Conservation (phyloP, 1,284 basidiomycete species). For the Ceratobasidium sp. region DNA sequence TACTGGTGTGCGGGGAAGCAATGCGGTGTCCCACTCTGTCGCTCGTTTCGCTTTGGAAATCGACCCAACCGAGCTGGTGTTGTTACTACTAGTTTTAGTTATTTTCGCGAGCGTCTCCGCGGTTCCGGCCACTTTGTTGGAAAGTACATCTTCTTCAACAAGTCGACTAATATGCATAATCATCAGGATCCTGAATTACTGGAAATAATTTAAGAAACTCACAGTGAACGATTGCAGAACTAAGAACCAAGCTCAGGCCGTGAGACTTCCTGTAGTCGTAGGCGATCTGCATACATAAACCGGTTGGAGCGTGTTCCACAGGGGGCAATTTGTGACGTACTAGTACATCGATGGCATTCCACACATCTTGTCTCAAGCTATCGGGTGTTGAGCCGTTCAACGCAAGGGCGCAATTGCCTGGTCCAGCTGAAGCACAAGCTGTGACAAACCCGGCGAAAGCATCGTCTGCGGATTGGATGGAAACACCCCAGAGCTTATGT, state of each 20-base stretch:
- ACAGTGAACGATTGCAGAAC: constrained; percentile 22
- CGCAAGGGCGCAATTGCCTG: constrained; percentile 34
- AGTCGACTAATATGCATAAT: constrained; percentile 3
- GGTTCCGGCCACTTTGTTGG: constrained; percentile 24
- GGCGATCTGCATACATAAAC: neutral
- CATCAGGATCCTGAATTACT: too few relatives aligned
- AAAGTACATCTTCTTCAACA: constrained; percentile 25
- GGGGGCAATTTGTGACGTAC: too few relatives aligned
- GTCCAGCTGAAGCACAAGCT: constrained; percentile 34
- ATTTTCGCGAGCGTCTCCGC: neutral
- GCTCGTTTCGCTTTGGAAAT: neutral
- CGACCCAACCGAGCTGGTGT: neutral
- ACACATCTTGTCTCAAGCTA: neutral
- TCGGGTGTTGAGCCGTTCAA: neutral
- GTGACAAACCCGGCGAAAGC: constrained; percentile 18
- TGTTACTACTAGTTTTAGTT: neutral
- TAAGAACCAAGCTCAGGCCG: neutral
- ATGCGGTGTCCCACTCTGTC: too few relatives aligned
- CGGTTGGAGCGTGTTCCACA: too few relatives aligned
- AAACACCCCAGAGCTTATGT: neutral
- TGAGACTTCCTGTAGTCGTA: constrained; percentile 8
- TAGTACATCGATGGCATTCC: constrained; percentile 4
- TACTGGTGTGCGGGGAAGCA: too few relatives aligned
- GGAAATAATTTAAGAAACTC: neutral
- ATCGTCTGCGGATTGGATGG: constrained; percentile 22